Evolutionary conservation across 257 asterid species (phyloP).

Genomic region (Capsicum rhomboideum): DNA sequence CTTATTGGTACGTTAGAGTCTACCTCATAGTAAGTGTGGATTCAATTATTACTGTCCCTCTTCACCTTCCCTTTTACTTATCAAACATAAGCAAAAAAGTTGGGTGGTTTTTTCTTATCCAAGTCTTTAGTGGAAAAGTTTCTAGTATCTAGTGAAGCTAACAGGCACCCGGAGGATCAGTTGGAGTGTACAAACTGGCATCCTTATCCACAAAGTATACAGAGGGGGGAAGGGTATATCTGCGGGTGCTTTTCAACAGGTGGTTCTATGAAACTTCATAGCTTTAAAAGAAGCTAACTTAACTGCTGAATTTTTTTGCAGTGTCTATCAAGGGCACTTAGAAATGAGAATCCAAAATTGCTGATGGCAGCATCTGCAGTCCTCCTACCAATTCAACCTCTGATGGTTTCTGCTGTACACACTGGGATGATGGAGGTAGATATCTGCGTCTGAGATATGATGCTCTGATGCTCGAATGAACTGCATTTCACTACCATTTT

Average conservation of each 20-base stretch:
- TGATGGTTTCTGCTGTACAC: constrained; percentile 93
- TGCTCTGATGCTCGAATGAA: neutral
- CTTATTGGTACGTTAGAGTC: neutral
- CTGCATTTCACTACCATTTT: neutral
- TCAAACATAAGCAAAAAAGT: neutral
- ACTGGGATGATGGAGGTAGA: constrained; percentile 96
- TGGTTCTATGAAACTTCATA: neutral
- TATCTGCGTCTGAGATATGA: neutral
- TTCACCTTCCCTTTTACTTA: neutral
- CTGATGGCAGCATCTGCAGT: constrained; percentile 88
- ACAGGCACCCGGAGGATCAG: neutral
- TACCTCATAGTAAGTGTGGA: neutral
- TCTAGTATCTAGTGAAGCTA: neutral
- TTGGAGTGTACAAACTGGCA: neutral
- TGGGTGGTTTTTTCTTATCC: neutral
- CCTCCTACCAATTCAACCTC: constrained; percentile 76
- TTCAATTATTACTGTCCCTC: neutral
- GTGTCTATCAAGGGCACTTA: constrained; percentile 88
- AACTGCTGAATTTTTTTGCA: constrained; percentile 12
- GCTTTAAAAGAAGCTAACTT: neutral
- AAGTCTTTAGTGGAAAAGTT: neutral
- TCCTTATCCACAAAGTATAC: neutral
- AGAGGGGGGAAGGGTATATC: neutral
- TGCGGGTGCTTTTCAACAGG: neutral
- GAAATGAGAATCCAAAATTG: constrained; percentile 74